A percentile compares a stretch with the other conserved stretches of the same genome.
Evolutionary conservation across 2,329 filamentous ascomycete species (phyloP).

Genomic region (Chlorencoelia australis): DNA sequence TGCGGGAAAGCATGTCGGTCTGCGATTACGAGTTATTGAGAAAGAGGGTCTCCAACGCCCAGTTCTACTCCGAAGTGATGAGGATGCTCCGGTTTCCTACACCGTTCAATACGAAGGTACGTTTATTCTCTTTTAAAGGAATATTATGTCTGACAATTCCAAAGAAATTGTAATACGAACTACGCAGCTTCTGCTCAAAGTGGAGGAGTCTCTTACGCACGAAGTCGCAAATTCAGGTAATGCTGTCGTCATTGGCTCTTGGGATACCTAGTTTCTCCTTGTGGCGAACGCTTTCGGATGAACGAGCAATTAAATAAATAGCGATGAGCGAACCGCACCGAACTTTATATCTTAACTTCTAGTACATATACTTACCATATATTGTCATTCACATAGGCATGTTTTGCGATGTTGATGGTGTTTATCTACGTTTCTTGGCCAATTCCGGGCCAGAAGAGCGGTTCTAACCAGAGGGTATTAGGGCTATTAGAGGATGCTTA

Average conservation of each 20-base stretch:
- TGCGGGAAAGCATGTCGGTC: constrained; percentile 49
- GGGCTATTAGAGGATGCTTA: too few relatives aligned
- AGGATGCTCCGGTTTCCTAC: constrained; percentile 59
- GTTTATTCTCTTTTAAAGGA: constrained; percentile 14
- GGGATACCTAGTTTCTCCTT: constrained; percentile 4
- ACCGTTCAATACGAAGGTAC: constrained; percentile 62
- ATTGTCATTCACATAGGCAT: constrained; percentile 4
- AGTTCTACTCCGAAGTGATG: constrained; percentile 39
- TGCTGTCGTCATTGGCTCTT: constrained; percentile 54
- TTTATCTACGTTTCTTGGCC: too few relatives aligned
- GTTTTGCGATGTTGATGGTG: constrained; percentile 4
- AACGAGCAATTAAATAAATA: not conserved
- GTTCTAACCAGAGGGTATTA: too few relatives aligned
- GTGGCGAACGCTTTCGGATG: not conserved
- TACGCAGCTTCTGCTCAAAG: constrained; percentile 49
- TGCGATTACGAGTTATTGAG: constrained; percentile 55
- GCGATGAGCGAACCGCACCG: not conserved
- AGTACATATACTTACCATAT: constrained; percentile 6
- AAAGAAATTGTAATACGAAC: constrained; percentile 59
- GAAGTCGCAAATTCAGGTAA: constrained; percentile 51
- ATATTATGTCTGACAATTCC: constrained; percentile 2
- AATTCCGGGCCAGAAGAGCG: too few relatives aligned
- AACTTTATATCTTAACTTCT: not conserved
- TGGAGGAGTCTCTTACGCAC: constrained; percentile 55
- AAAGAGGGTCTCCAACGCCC: constrained; percentile 33